These are phyloP conservation scores for Aspergillus fumigatiaffinis DNA, from an alignment of 2,329 filamentous ascomycete species.

Conservation along the genomic window DNA sequence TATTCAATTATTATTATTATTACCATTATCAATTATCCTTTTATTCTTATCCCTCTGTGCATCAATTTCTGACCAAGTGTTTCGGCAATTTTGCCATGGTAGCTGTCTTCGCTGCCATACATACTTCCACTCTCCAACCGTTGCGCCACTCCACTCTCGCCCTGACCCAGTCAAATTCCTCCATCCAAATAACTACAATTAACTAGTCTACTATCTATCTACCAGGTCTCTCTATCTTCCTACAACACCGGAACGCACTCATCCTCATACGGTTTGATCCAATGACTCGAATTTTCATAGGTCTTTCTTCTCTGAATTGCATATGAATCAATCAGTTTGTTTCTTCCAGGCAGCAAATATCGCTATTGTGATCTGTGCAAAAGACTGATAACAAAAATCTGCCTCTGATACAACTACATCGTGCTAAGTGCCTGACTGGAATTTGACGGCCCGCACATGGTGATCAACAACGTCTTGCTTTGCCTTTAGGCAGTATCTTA, in stretches of 20 bases:
- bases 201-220: background rate
- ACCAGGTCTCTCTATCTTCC: too few relatives aligned
- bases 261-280: background rate
- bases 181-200: background rate
- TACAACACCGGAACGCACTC: background rate
- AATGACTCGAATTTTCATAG: background rate
- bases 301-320: background rate
- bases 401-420: background rate
- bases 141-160: background rate
- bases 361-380: background rate
- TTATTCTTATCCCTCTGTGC: background rate
- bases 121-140: background rate
- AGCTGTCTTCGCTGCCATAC: background rate
- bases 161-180: constrained; percentile 5
- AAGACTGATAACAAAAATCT: background rate
- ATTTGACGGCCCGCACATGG: background rate
- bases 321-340: constrained; percentile 8
- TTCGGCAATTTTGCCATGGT: background rate
- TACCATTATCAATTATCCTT: background rate
- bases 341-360: constrained; percentile 2
- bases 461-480: background rate
- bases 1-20: too few relatives aligned
- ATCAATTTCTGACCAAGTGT: background rate
- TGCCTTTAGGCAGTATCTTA: background rate
- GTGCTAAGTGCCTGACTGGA: background rate